phyloP scores from a whole-genome alignment of 2,329 filamentous ascomycete genomes.

The Cadophora luteo-olivacea region DNA sequence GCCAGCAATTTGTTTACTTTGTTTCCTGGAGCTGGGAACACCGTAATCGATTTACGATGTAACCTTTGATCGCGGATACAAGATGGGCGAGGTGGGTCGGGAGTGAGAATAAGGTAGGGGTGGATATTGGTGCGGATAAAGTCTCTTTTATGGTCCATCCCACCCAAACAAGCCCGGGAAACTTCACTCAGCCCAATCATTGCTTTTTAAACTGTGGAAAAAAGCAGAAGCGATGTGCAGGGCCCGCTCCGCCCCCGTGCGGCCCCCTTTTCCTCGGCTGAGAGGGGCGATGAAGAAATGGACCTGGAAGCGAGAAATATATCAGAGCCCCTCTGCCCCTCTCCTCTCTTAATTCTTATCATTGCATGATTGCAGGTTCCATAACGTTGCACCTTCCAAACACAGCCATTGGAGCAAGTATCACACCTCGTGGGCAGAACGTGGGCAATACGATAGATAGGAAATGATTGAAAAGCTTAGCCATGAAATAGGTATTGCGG shows the following conservation, averaged over 20 bases:
- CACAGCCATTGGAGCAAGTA: background rate
- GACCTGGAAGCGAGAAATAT: background rate
- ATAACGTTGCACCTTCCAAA: background rate
- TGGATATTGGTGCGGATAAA: constrained; percentile 2
- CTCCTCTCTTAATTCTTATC: background rate
- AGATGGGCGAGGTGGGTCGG: background rate
- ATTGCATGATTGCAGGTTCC: background rate
- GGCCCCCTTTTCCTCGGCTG: background rate
- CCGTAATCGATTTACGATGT: background rate
- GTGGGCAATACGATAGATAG: background rate
- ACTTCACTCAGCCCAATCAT: background rate
- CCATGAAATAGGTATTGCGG: background rate
- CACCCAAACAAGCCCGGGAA: background rate
- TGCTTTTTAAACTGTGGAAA: too few relatives aligned
- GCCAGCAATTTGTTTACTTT: background rate
- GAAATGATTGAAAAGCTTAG: background rate
- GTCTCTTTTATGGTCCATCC: background rate
- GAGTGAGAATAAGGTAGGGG: constrained; percentile 2
- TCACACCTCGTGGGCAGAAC: background rate
- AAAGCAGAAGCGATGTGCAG: background rate
- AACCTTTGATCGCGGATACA: background rate
- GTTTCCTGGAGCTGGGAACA: too few relatives aligned
- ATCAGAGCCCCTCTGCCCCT: background rate
- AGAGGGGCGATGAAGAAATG: background rate
- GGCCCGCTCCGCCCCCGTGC: background rate